These are phyloP conservation scores for Rhodosporidiobolus odoratus DNA, from an alignment of 768 basidiomycete species.

Conservation along the genomic window DNA sequence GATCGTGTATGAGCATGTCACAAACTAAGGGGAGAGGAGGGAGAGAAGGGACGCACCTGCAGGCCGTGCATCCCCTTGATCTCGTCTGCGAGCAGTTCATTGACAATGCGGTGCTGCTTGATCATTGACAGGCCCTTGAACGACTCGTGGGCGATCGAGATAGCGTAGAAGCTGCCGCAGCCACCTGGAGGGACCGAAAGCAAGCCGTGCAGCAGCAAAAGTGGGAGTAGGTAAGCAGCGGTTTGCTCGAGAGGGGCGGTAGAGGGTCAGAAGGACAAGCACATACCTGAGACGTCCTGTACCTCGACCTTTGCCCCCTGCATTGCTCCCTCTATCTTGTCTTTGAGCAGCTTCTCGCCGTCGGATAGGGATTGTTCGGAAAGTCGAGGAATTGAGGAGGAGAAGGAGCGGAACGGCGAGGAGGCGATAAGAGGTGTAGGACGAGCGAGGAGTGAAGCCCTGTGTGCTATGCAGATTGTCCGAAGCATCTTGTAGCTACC, in stretches of 20 bases:
- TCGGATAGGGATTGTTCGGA: slow-evolving; percentile 13
- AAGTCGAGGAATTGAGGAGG: neutral
- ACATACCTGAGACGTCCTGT: slow-evolving; percentile 86
- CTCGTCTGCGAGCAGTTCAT: slow-evolving; percentile 75
- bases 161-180: slow-evolving; percentile 95
- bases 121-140: slow-evolving; percentile 82
- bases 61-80: slow-evolving; percentile 88
- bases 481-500: no score
- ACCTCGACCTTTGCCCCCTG: slow-evolving; percentile 75
- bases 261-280: slow-evolving; percentile 9
- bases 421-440: neutral
- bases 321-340: slow-evolving; percentile 69
- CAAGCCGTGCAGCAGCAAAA: neutral
- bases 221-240: neutral
- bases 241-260: neutral
- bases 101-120: slow-evolving; percentile 91
- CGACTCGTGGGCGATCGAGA: slow-evolving; percentile 71
- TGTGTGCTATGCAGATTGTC: neutral
- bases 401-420: neutral
- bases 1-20: neutral
- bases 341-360: slow-evolving; percentile 65
- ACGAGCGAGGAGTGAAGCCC: neutral
- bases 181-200: slow-evolving; percentile 80
- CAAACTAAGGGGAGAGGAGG: no score
- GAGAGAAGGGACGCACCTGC: slow-evolving; percentile 58